phyloP scores from a whole-genome alignment of 1,139 yeast genomes.

The Hyphopichia pseudoburtonii region DNA sequence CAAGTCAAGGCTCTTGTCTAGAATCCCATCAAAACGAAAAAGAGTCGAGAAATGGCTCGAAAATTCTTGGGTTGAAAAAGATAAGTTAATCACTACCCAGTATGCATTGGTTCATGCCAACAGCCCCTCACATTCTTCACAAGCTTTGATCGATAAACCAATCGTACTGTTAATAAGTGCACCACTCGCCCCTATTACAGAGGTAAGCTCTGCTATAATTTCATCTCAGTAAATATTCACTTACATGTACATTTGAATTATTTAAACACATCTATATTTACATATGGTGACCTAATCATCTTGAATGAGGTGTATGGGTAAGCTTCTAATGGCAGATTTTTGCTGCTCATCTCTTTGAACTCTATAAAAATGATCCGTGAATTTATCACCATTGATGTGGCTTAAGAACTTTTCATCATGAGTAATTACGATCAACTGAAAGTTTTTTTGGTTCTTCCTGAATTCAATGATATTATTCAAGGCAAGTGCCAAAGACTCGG shows the following conservation, averaged over 20 bases:
- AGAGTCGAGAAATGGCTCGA: conserved; percentile 74
- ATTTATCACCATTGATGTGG: conserved; percentile 80
- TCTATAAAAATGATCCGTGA: conserved; percentile 86
- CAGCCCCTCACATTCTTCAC: not conserved
- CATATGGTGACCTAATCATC: too few relatives aligned
- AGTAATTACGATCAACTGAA: conserved; percentile 91
- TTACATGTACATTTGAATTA: too few relatives aligned
- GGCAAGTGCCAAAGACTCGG: conserved; percentile 83
- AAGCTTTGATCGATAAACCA: not conserved
- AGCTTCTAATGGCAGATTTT: conserved; percentile 63
- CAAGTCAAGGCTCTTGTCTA: conserved; percentile 42
- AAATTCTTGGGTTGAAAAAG: conserved; percentile 68
- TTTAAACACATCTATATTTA: too few relatives aligned
- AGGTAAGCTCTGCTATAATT: conserved; percentile 2
- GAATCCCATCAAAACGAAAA: conserved; percentile 51
- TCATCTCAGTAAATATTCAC: too few relatives aligned
- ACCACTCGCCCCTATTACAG: too few relatives aligned
- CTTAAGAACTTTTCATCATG: conserved; percentile 91
- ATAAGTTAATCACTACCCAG: conserved; percentile 23
- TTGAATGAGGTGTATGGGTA: conserved; percentile 43
- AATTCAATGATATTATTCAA: conserved; percentile 72
- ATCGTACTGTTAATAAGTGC: not conserved
- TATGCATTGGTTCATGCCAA: not conserved
- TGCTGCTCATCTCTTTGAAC: conserved; percentile 80
- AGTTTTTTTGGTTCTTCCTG: conserved; percentile 77